Percentiles rank a stretch among this genome's conserved stretches.
phyloP scores from a whole-genome alignment of 2,329 filamentous ascomycete genomes.

The Gliomastix tumulicola region DNA sequence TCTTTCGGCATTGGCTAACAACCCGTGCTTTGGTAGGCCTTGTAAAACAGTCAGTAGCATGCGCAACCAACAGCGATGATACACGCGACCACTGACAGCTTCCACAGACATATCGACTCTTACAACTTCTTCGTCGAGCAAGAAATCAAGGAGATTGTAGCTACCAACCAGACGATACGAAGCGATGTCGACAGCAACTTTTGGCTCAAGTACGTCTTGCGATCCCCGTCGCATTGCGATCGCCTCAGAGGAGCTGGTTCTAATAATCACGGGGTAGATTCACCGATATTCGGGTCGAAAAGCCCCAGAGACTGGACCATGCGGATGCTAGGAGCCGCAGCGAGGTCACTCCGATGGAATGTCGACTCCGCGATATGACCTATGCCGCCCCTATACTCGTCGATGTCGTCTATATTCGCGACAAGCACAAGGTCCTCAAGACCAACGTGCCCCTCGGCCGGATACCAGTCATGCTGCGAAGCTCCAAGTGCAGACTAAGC shows the following conservation, averaged over 20 bases:
- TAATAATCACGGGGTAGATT: slow-evolving; percentile 35
- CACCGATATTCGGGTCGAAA: slow-evolving; percentile 81
- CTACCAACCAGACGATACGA: slow-evolving; percentile 79
- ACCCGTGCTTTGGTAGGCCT: slow-evolving; percentile 40
- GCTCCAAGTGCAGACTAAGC: slow-evolving; percentile 82
- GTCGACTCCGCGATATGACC: slow-evolving; percentile 92
- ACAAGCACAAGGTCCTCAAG: slow-evolving; percentile 66
- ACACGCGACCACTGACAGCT: slow-evolving; percentile 1
- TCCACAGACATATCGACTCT: slow-evolving; percentile 74
- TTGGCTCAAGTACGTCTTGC: slow-evolving; percentile 69
- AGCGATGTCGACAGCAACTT: slow-evolving; percentile 92
- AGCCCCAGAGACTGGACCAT: slow-evolving; percentile 71
- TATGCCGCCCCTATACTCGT: slow-evolving; percentile 93
- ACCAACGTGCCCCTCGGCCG: slow-evolving; percentile 77
- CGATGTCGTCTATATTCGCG: slow-evolving; percentile 84
- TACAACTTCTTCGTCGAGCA: slow-evolving; percentile 98
- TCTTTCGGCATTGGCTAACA: not conserved
- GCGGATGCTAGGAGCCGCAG: slow-evolving; percentile 63
- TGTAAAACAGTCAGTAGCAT: slow-evolving; percentile 76
- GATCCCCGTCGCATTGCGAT: too few relatives aligned
- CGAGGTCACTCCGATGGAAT: slow-evolving; percentile 91
- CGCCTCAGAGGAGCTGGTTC: not conserved
- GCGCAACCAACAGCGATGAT: too few relatives aligned
- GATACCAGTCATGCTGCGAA: slow-evolving; percentile 95
- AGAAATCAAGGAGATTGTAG: slow-evolving; percentile 93